phyloP scores from a whole-genome alignment of 805 yeast genomes.

The Yamadazyma philogaea region DNA sequence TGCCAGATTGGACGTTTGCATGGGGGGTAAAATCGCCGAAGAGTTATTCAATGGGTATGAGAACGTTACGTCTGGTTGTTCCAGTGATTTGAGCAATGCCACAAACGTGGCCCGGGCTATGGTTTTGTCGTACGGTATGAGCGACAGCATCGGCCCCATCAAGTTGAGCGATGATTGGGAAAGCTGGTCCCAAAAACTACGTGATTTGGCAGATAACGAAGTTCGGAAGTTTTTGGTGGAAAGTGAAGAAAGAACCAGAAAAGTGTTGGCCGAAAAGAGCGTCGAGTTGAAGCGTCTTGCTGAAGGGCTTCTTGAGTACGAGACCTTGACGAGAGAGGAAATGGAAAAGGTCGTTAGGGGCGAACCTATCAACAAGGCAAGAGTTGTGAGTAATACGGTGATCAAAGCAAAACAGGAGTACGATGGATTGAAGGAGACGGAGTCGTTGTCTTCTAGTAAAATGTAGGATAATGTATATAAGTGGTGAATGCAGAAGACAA shows the following conservation, averaged over 20 bases:
- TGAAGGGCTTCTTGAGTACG: slow-evolving; percentile 90
- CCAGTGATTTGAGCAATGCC: slow-evolving; percentile 85
- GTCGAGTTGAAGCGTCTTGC: slow-evolving; percentile 84
- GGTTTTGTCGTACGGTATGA: slow-evolving; percentile 97
- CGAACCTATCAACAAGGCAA: slow-evolving; percentile 65
- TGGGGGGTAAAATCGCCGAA: slow-evolving; percentile 99
- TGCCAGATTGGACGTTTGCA: slow-evolving; percentile 92
- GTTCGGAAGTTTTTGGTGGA: slow-evolving; percentile 70
- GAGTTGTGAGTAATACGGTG: slow-evolving; percentile 74
- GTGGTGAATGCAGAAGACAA: neutral
- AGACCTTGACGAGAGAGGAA: slow-evolving; percentile 87
- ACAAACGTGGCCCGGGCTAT: slow-evolving; percentile 92
- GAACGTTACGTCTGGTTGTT: slow-evolving; percentile 93
- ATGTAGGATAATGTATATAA: slow-evolving; percentile 4
- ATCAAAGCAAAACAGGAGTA: slow-evolving; percentile 18
- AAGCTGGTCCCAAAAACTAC: slow-evolving; percentile 85
- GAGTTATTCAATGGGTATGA: slow-evolving; percentile 88
- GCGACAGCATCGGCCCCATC: slow-evolving; percentile 89
- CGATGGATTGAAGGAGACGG: slow-evolving; percentile 6
- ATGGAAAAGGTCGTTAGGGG: slow-evolving; percentile 85
- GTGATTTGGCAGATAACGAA: slow-evolving; percentile 91
- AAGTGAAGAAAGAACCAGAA: slow-evolving; percentile 78
- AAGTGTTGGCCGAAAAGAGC: slow-evolving; percentile 56
- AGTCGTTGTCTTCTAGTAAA: slow-evolving; percentile 2
- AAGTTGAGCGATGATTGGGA: slow-evolving; percentile 88